Base-by-base conservation (phyloP, 495 filamentous ascomycete genomes). In the Penicillium nucicola region DNA sequence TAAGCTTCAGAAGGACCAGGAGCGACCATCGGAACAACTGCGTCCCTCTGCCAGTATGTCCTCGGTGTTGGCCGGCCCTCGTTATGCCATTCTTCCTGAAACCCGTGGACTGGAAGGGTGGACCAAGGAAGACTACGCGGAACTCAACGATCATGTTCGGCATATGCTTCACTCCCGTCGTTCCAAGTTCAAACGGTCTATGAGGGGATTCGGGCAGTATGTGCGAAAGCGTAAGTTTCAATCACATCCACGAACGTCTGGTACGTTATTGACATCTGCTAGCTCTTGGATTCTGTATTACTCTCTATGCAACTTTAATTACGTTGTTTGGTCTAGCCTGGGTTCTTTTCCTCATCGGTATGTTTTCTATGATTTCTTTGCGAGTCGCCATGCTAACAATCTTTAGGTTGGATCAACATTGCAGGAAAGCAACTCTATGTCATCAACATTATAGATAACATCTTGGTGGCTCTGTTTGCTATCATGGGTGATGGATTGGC, bases 331-430 rank as follows among this genome's bases (percentile, higher is more conserved):
- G 88, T 52, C 75, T 88, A 39, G 86, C 84, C 1, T 92, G 88
- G 88, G 88, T 92, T 0, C 77, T 92, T 28, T 90, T 90, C 69
- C 67, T 92, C 39, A 92, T 92, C 56, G 88, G 74, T 74, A 65
- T 41, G 55, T 12, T 35, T 2, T 25, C 15, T n/a, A 17, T 4
- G 23, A 36, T 15, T 20, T 17, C 4, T 35, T 23, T 37, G 37
- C 11, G n/a, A 14, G 15, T 4, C 35, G 43, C 3, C 25, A 32
- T 32, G n/a, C 41, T 30, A 12, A 45, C 19, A 10, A 22, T 20
- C 36, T 13, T 46, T 30, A 74, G 71, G 86, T 35, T 92, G 88
- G 88, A 89, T 92, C 60, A 88, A 89, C 51, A 84, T 90, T n/a
- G 87, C 85, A 25, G 80, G 80, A 20, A 71, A 74, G 50, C 83